A percentile compares a stretch with the other conserved stretches of the same genome.
Conservation (phyloP, 78 protist genomes). For the slime mould (Dictyostelium discoideum) region dicty_2.7 NC_007090.3:3654501-3655000, state of each 20-base stretch:
- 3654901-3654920: background rate
- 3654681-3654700: background rate
- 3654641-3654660: background rate
- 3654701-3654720: background rate
- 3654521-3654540: background rate
- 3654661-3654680: background rate
- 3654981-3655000: slow-evolving; percentile 21
- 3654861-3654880: background rate
- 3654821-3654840: background rate
- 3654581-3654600: background rate
- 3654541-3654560: background rate
- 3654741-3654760: background rate
- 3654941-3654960: slow-evolving; percentile 9
- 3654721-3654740: background rate
- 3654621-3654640: background rate
- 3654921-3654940: slow-evolving; percentile 11
- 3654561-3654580: background rate
- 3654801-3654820: background rate
- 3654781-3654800: background rate
- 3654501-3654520: slow-evolving; percentile 28
- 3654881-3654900: slow-evolving; percentile 8
- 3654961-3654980: slow-evolving; percentile 4
- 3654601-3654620: background rate
- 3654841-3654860: slow-evolving; percentile 2
- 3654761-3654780: background rate